Evolutionary conservation across 192 early-diverging fungal species (phyloP), one percentile per base, ranked within the genome.

Genomic region (Entophlyctis helioformis): DNA sequence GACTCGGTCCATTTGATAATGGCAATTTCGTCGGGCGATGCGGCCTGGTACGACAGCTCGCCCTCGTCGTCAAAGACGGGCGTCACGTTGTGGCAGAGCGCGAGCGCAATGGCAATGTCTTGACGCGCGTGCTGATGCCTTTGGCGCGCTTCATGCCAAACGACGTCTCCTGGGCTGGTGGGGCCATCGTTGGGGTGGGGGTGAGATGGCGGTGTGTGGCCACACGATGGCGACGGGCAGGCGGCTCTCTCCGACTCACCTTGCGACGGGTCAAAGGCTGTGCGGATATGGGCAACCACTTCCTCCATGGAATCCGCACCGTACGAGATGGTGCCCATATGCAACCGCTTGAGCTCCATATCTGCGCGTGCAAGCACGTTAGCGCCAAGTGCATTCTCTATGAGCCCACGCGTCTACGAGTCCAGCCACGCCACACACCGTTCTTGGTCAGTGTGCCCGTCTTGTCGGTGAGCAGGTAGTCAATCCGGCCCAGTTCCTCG

Each of bases 291-390:
- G n/a, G n/a, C n/a, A n/a, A n/a, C 66, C 5, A 96, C 78, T 50
- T 94, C 93, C 39, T 91, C 87, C 71, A 89, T 90, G 2, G 87
- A 85, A 56, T 96, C 89, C 1, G 68, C 59, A 21, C 80, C 81
- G 59, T 89, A 96, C 0, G 89, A 83, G 84, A 94, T 90, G 12
- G 89, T 89, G 36, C 93, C 93, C 82, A 94, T 85, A 42, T 96
- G 90, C 32, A 96, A 54, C 48, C 87, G 83, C 51, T 89, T 89
- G 28, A 96, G 63, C 54, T 91, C 93, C 93, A 96, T 96, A 52
- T 96, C 91, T 56, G 36, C 31, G 2, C 25, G 10, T 0, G 25
- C 1, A 11, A 64, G 16, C 20, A 39, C 10, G 0, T 22, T 53
- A 29, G 1, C 28, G 18, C 2, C 16, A 23, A 15, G 29, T n/a